Conservation (phyloP, 768 basidiomycete species). For the Wakefieldia striispora region DNA sequence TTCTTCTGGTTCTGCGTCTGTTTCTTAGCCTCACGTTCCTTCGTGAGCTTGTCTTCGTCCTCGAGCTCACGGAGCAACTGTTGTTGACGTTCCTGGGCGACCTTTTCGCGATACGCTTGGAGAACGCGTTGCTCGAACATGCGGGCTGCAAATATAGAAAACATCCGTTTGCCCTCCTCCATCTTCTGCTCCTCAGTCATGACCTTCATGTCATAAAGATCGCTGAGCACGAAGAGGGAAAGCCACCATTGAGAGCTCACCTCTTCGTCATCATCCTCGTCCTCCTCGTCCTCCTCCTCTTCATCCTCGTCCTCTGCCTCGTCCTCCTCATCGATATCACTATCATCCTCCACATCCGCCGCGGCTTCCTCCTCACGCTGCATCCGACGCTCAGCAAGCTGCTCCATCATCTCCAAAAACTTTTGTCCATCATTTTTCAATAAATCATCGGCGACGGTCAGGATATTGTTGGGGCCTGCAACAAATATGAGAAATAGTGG, state of each 20-base stretch:
- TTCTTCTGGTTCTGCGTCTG: constrained; percentile 97
- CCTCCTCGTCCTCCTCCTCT: constrained; percentile 63
- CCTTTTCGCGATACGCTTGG: constrained; percentile 93
- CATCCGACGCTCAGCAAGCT: constrained; percentile 91
- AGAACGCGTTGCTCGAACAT: constrained; percentile 99
- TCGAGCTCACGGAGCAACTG: constrained; percentile 94
- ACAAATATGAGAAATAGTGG: constrained; percentile 20
- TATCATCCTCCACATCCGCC: constrained; percentile 60
- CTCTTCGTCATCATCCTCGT: constrained; percentile 48
- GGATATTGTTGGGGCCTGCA: constrained; percentile 84
- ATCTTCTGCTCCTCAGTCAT: constrained; percentile 98
- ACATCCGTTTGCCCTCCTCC: constrained; percentile 99
- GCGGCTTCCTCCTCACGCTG: constrained; percentile 78
- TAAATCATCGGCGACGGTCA: constrained; percentile 97
- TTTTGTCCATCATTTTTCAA: constrained; percentile 98
- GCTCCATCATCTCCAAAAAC: constrained; percentile 99
- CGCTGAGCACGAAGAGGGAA: constrained; percentile 8
- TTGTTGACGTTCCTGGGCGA: constrained; percentile 92
- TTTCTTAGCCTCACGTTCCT: constrained; percentile 88
- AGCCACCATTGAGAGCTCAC: constrained; percentile 26
- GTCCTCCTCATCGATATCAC: constrained; percentile 59
- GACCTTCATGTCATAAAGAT: constrained; percentile 38
- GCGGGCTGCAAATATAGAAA: constrained; percentile 97
- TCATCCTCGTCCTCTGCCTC: constrained; percentile 62
- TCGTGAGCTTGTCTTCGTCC: constrained; percentile 85